phyloP scores from a whole-genome alignment of 805 yeast species.

The Metschnikowia peoriensis region DNA sequence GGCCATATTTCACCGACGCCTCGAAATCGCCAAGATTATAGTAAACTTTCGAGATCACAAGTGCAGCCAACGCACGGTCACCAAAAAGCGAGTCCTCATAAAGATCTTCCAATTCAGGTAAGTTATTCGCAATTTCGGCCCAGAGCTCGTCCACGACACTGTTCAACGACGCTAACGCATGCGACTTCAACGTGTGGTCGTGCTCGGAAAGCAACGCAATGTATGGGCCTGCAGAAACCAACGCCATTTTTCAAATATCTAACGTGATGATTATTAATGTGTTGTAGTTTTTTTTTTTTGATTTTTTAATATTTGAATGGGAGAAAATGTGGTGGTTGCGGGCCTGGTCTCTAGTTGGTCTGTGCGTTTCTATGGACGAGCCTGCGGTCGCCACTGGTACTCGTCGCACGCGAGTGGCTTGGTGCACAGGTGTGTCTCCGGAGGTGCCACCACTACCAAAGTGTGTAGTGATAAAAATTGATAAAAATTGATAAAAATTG shows the following conservation, averaged over 20 bases:
- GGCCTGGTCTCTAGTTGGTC: not conserved
- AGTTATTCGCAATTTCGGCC: slow-evolving; percentile 94
- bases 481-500: too few species aligned
- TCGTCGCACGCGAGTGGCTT: not conserved
- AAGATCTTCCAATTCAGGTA: slow-evolving; percentile 84
- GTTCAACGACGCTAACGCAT: slow-evolving; percentile 82
- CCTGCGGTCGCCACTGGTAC: slow-evolving; percentile 3
- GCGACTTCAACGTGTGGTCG: slow-evolving; percentile 71
- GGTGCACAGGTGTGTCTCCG: slow-evolving; percentile 5
- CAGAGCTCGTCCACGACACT: slow-evolving; percentile 85
- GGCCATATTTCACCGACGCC: slow-evolving; percentile 82
- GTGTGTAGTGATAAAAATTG: not conserved
- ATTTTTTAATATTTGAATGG: not conserved
- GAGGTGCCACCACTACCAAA: not conserved
- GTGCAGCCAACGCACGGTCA: slow-evolving; percentile 80
- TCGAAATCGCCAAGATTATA: slow-evolving; percentile 94
- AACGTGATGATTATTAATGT: too few species aligned
- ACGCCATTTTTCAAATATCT: slow-evolving; percentile 41
- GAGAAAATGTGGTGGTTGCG: not conserved
- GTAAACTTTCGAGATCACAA: slow-evolving; percentile 84
- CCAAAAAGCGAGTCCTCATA: slow-evolving; percentile 81
- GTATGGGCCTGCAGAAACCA: slow-evolving; percentile 87
- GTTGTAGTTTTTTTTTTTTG: too few species aligned
- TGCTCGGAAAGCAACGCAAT: slow-evolving; percentile 85
- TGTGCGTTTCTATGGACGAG: slow-evolving; percentile 1